phyloP scores from a whole-genome alignment of 2,329 filamentous ascomycete genomes.

The Aphanocladium album region DNA sequence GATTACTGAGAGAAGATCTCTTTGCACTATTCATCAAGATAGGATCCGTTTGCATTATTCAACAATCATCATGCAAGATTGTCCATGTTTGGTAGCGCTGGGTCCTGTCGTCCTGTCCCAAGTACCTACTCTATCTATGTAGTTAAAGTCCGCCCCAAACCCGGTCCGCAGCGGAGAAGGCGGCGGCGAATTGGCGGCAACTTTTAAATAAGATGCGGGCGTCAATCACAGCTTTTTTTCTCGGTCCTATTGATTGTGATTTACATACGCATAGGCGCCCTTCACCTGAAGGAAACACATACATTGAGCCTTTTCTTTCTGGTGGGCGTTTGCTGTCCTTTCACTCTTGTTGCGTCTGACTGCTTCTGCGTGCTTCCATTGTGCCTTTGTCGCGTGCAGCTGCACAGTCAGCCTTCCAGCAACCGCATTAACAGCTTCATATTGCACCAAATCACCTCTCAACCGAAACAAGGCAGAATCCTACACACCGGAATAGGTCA shows the following conservation, averaged over 20 bases:
- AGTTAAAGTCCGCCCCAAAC: constrained; percentile 7
- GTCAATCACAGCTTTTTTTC: background rate
- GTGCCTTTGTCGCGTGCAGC: background rate
- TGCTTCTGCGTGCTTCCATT: background rate
- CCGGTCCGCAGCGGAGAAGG: constrained; percentile 6
- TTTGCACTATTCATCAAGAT: background rate
- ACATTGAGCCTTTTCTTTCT: too few relatives aligned
- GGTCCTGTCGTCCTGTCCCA: too few relatives aligned
- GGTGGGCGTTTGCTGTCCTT: too few relatives aligned
- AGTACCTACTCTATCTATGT: too few relatives aligned
- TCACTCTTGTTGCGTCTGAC: background rate
- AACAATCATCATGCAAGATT: too few relatives aligned
- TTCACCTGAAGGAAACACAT: too few relatives aligned
- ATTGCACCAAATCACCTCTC: too few relatives aligned
- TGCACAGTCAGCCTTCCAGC: background rate
- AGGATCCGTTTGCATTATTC: too few relatives aligned
- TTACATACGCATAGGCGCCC: too few relatives aligned
- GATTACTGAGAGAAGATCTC: background rate
- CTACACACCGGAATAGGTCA: too few relatives aligned
- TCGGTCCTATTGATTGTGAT: background rate
- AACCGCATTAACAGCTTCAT: background rate
- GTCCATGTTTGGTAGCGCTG: background rate
- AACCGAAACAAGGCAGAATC: too few relatives aligned
- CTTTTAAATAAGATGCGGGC: background rate
- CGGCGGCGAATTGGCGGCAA: background rate